Conservation (phyloP, 306 rosid genomes). For the Vigna trinervia region DNA sequence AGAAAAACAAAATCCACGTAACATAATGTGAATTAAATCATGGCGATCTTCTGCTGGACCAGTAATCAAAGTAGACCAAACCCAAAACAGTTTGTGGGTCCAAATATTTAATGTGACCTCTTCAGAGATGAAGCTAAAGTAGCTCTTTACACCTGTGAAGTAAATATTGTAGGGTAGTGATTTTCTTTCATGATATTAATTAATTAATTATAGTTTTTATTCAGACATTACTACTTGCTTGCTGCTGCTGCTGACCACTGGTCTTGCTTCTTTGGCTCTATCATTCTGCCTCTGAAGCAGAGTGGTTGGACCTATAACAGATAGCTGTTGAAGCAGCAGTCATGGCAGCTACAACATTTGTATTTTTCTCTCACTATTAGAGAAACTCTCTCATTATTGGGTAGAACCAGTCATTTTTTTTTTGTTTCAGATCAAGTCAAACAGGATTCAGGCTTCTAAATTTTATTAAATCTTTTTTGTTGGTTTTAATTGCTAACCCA, state of each 20-base stretch:
- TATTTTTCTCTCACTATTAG: background rate
- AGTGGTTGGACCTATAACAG: background rate
- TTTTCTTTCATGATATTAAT: background rate
- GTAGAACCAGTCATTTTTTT: too few relatives aligned
- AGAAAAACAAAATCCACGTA: background rate
- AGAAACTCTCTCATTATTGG: background rate
- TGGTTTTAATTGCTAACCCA: too few relatives aligned
- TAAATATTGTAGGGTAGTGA: background rate
- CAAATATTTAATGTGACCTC: conserved; percentile 20
- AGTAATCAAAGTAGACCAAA: conserved; percentile 30
- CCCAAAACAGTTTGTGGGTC: conserved; percentile 27
- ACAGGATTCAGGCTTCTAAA: too few relatives aligned
- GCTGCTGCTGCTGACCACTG: background rate
- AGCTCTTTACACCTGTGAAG: background rate
- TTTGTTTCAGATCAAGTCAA: too few relatives aligned
- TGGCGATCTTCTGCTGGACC: conserved; percentile 11
- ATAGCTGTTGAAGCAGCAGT: conserved; percentile 16
- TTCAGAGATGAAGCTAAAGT: background rate
- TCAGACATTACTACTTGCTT: background rate
- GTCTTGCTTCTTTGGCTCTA: conserved; percentile 3
- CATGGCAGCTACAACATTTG: conserved; percentile 2
- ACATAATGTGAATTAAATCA: conserved; percentile 13
- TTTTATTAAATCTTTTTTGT: too few relatives aligned
- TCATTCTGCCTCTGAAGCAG: conserved; percentile 1
- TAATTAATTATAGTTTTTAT: background rate